Percentiles rank a stretch among this genome's conserved stretches.
phyloP scores from a whole-genome alignment of 176 grass and related monocot genomes.

The Avena insularis region DNA sequence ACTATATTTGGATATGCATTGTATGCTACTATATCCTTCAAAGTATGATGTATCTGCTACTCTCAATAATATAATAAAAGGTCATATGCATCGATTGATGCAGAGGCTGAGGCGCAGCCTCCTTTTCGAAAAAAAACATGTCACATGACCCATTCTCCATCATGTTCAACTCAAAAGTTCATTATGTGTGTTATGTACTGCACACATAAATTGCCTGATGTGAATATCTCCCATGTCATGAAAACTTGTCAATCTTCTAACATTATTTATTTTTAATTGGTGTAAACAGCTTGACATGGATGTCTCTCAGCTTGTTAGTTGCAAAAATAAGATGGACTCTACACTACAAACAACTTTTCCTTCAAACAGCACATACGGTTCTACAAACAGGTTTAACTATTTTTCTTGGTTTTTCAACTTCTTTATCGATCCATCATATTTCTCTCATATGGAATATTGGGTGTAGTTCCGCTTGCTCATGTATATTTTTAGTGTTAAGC shows the following conservation, averaged over 20 bases:
- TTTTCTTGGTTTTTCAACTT: not conserved
- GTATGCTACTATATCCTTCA: not conserved
- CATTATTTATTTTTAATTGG: not conserved
- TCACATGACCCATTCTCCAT: not conserved
- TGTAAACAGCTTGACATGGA: conserved; percentile 26
- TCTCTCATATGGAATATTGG: conserved; percentile 3
- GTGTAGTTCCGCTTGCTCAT: not conserved
- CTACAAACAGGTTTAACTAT: conserved; percentile 11
- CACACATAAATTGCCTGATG: not conserved
- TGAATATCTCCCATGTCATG: not conserved
- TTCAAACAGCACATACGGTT: not conserved
- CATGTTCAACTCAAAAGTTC: conserved; percentile 6
- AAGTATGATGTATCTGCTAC: not conserved
- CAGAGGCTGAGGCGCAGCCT: no score
- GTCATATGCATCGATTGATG: no score
- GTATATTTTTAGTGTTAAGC: not conserved
- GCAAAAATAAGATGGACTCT: conserved; percentile 29
- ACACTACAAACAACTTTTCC: not conserved
- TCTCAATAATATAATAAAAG: no score
- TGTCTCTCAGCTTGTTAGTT: conserved; percentile 22
- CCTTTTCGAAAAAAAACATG: no score
- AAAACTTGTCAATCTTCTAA: not conserved
- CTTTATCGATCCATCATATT: not conserved
- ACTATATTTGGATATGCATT: not conserved
- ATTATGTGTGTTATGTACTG: not conserved